These are phyloP conservation scores for Chlorophyllum brunneum DNA, from an alignment of 768 basidiomycete genomes.

Conservation along the genomic window DNA sequence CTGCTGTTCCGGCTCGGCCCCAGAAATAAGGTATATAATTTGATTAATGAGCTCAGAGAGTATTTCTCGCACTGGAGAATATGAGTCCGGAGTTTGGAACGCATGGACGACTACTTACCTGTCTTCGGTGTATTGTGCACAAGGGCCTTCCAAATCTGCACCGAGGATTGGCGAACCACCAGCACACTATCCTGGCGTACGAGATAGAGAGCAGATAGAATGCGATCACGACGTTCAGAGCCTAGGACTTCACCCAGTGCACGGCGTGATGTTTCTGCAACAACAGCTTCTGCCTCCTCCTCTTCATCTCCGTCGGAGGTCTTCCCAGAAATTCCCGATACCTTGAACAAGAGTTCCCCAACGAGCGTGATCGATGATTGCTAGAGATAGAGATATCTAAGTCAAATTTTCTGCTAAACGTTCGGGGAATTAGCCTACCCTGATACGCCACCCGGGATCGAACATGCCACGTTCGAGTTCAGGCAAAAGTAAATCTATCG, in stretches of 20 bases:
- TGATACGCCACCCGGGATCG: slow-evolving; percentile 90
- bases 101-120: slow-evolving; percentile 38
- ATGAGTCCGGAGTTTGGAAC: slow-evolving; percentile 4
- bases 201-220: slow-evolving; percentile 86
- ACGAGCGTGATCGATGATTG: slow-evolving; percentile 95
- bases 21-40: slow-evolving; percentile 74
- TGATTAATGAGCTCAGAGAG: slow-evolving; percentile 80
- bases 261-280: slow-evolving; percentile 77
- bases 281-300: slow-evolving; percentile 59
- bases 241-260: slow-evolving; percentile 89
- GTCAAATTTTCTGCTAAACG: slow-evolving; percentile 15
- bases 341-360: slow-evolving; percentile 93
- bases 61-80: slow-evolving; percentile 74
- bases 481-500: slow-evolving; percentile 90
- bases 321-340: slow-evolving; percentile 94
- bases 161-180: slow-evolving; percentile 83
- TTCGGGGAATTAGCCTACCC: slow-evolving; percentile 46
- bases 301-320: slow-evolving; percentile 74
- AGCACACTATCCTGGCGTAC: slow-evolving; percentile 91
- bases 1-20: slow-evolving; percentile 79
- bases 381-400: slow-evolving; percentile 31
- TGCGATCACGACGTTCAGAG: slow-evolving; percentile 82
- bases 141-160: slow-evolving; percentile 97
- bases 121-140: slow-evolving; percentile 93
- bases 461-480: slow-evolving; percentile 96